Base-by-base conservation (phyloP, 2,329 filamentous ascomycete species). In the Beauveria australis region DNA sequence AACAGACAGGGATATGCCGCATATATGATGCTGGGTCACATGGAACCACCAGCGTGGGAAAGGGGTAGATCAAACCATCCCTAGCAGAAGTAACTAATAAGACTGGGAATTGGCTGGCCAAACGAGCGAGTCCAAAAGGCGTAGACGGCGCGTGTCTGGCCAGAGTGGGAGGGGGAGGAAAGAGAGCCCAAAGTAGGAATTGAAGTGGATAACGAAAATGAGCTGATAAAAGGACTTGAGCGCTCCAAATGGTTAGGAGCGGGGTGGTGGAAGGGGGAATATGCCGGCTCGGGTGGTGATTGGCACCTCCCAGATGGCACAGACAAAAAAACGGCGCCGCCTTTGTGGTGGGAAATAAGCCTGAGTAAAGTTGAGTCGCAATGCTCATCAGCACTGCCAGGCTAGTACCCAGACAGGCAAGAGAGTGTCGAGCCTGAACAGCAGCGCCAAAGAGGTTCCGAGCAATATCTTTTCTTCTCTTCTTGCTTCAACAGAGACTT, bases 341-440 rank as follows among this genome's bases (percentile, higher is more conserved):
- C 56, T 43, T 33, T 44, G 44, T 52, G 14, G 24, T 59, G 48
- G 48, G 40, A 53, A 59, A 59, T 52, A 53, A 59, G 47, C 37
- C 48, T 53, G 56, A 53, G 56, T 59, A 59, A 49, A 58, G 19
- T 48, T 52, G 56, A 33, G 33, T 30, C 28, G 55, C 33, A 59
- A 19, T 46, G 48, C 46, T 51, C 55, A 58, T 58, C 56, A 59
- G 56, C 56, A 22, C n/a, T 59, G 46, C 10, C 56, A 46, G 40
- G 26, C 56, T 8, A 9, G 28, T 53, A 49, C 56, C 56, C 37
- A 60, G 61, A 55, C 49, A 58, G 47, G 61, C 65, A 57, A 56
- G 63, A 64, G 54, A 56, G 51, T 58, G 61, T 60, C 51, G 33
- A 60, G 61, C 63, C 64, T 64, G 54, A 54, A 60, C 57, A 30